A percentile compares a stretch with the other conserved stretches of the same genome.
These are phyloP conservation scores for Phytopythium aichiense DNA, from an alignment of 352 stramenopile genomes.

Conservation along the genomic window DNA sequence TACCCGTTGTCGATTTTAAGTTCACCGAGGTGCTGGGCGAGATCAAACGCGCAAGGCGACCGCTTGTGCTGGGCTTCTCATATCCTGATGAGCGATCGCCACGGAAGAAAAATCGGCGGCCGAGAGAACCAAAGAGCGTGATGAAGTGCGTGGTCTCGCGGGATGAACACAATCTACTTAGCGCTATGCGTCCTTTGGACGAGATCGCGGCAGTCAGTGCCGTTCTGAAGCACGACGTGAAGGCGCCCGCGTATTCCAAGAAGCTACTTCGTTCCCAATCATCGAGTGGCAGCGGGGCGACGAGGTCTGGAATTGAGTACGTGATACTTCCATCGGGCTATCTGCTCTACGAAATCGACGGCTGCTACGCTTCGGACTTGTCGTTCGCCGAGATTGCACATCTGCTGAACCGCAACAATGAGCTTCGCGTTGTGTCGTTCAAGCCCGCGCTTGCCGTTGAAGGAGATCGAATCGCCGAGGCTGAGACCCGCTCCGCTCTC, in stretches of 20 bases:
- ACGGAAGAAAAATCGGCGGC: constrained; percentile 27
- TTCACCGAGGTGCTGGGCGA: constrained; percentile 45
- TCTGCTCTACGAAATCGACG: constrained; percentile 61
- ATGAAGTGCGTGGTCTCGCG: constrained; percentile 44
- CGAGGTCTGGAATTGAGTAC: constrained; percentile 5
- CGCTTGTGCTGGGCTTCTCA: constrained; percentile 58
- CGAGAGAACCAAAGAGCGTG: constrained; percentile 50
- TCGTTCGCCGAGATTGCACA: constrained; percentile 62
- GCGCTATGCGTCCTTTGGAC: constrained; percentile 43
- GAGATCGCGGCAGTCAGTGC: constrained; percentile 39
- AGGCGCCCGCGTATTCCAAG: constrained; percentile 25
- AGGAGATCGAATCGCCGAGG: constrained; percentile 17
- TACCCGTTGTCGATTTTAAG: constrained; percentile 29
- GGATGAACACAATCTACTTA: constrained; percentile 41
- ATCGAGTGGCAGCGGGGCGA: not conserved
- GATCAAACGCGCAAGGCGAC: constrained; percentile 42
- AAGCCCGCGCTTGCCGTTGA: constrained; percentile 43
- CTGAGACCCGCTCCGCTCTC: constrained; percentile 18
- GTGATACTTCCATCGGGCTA: constrained; percentile 51
- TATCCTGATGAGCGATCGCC: constrained; percentile 18
- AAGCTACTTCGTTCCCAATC: constrained; percentile 5
- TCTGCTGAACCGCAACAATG: constrained; percentile 43
- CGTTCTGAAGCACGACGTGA: constrained; percentile 45
- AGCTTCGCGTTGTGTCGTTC: constrained; percentile 49
- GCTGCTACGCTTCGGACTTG: constrained; percentile 45